A percentile compares a stretch with the other conserved stretches of the same genome.
Evolutionary conservation across 2,329 filamentous ascomycete genomes (phyloP).

Genomic region (Fusarium secorum): DNA sequence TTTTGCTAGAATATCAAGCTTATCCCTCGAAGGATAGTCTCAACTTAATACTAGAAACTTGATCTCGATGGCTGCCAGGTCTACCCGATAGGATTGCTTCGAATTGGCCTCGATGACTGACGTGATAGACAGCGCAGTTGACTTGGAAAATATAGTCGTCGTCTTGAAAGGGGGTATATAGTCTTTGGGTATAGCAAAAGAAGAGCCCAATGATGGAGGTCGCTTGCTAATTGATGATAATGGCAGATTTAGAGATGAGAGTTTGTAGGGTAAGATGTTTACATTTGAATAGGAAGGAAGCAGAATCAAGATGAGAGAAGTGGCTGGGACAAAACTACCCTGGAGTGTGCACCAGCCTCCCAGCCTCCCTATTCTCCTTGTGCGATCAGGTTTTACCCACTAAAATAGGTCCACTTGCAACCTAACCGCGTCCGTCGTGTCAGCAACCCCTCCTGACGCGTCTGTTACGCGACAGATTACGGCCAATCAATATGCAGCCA

Average conservation of each 20-base stretch:
- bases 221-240: slow-evolving; percentile 37
- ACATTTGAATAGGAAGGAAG: slow-evolving; percentile 35
- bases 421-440: slow-evolving; percentile 34
- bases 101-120: slow-evolving; percentile 25
- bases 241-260: slow-evolving; percentile 38
- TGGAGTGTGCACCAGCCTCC: slow-evolving; percentile 37
- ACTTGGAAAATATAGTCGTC: slow-evolving; percentile 6
- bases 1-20: slow-evolving; percentile 6
- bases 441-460: slow-evolving; percentile 38
- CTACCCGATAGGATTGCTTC: slow-evolving; percentile 19
- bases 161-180: slow-evolving; percentile 2
- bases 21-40: slow-evolving; percentile 9
- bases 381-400: slow-evolving; percentile 28
- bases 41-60: slow-evolving; percentile 24
- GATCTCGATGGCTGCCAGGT: slow-evolving; percentile 35
- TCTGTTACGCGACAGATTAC: slow-evolving; percentile 41
- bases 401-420: slow-evolving; percentile 17
- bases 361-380: slow-evolving; percentile 38
- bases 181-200: slow-evolving; percentile 16
- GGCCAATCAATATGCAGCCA: slow-evolving; percentile 38
- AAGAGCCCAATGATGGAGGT: slow-evolving; percentile 28
- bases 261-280: slow-evolving; percentile 37
- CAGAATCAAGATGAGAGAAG: slow-evolving; percentile 35
- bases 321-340: slow-evolving; percentile 43
- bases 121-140: slow-evolving; percentile 26